Conservation (phyloP, 2,329 filamentous ascomycete genomes). For the Fusarium sterilihyphosum region DNA sequence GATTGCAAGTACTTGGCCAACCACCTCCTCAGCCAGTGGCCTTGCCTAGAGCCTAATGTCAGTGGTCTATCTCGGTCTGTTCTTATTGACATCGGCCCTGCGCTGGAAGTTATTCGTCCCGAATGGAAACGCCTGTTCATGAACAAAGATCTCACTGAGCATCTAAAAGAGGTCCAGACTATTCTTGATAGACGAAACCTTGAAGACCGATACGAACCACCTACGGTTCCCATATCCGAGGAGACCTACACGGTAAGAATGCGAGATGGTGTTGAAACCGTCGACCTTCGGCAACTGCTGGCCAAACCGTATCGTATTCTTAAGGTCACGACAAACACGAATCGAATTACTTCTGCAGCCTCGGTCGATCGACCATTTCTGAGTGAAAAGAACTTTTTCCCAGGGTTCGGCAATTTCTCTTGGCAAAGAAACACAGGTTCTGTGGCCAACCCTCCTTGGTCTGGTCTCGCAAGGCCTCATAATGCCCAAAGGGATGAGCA, state of each 20-base stretch:
- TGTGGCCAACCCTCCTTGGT: background rate
- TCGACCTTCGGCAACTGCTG: slow-evolving; percentile 31
- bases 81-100: slow-evolving; percentile 36
- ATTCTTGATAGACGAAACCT: slow-evolving; percentile 31
- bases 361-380: slow-evolving; percentile 16
- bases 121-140: slow-evolving; percentile 41
- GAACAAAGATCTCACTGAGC: slow-evolving; percentile 34
- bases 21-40: slow-evolving; percentile 40
- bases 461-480: background rate
- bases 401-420: background rate
- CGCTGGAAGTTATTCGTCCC: slow-evolving; percentile 36
- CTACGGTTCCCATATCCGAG: slow-evolving; percentile 17
- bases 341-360: background rate
- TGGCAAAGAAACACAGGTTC: slow-evolving; percentile 1
- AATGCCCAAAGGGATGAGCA: background rate
- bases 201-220: slow-evolving; percentile 23
- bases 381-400: slow-evolving; percentile 6
- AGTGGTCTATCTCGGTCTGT: slow-evolving; percentile 17
- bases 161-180: slow-evolving; percentile 29
- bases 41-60: slow-evolving; percentile 37
- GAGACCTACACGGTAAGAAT: slow-evolving; percentile 25
- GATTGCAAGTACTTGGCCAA: slow-evolving; percentile 37
- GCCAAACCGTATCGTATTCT: slow-evolving; percentile 23
- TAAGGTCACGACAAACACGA: background rate
- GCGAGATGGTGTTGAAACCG: slow-evolving; percentile 29